Evolutionary conservation across 1,139 yeast species (phyloP).

Genomic region (Sugiyamaella xylanicola): DNA sequence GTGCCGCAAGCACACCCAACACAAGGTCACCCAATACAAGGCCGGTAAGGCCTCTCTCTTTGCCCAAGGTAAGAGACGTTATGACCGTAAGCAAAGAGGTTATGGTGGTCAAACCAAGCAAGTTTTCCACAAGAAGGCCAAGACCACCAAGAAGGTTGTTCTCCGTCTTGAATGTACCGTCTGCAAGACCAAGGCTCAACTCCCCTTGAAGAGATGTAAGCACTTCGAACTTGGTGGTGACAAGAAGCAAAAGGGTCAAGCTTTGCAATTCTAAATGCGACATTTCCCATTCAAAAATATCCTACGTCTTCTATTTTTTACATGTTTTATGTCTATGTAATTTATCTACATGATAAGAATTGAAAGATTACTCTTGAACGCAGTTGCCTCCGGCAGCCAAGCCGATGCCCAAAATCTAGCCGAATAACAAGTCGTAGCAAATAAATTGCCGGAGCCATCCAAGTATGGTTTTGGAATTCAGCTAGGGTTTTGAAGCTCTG

Average conservation of each 20-base stretch:
- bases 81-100: conserved; percentile 99
- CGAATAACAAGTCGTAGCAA: too few relatives aligned
- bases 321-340: conserved; percentile 17
- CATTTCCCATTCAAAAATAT: not conserved
- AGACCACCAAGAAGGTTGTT: conserved; percentile 99
- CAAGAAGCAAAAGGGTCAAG: conserved; percentile 99
- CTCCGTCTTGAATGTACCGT: conserved; percentile 98
- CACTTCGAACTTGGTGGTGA: conserved; percentile 99
- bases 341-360: conserved; percentile 18
- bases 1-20: conserved; percentile 99
- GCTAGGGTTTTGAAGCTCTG: too few relatives aligned
- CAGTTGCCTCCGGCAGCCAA: too few relatives aligned
- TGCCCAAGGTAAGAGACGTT: conserved; percentile 99
- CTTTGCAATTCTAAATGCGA: conserved; percentile 76
- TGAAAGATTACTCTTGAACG: conserved; percentile 8
- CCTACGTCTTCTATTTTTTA: conserved; percentile 7
- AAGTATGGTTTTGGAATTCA: too few relatives aligned
- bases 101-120: conserved; percentile 99
- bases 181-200: conserved; percentile 99
- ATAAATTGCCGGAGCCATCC: too few relatives aligned
- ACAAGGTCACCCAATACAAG: conserved; percentile 99
- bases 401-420: too few relatives aligned
- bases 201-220: conserved; percentile 99
- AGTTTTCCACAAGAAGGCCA: conserved; percentile 99
- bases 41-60: conserved; percentile 99